Percentiles rank a stretch among this genome's conserved stretches.
phyloP scores from a whole-genome alignment of 1,284 basidiomycete species.

The Xerocomus amazonicus region DNA sequence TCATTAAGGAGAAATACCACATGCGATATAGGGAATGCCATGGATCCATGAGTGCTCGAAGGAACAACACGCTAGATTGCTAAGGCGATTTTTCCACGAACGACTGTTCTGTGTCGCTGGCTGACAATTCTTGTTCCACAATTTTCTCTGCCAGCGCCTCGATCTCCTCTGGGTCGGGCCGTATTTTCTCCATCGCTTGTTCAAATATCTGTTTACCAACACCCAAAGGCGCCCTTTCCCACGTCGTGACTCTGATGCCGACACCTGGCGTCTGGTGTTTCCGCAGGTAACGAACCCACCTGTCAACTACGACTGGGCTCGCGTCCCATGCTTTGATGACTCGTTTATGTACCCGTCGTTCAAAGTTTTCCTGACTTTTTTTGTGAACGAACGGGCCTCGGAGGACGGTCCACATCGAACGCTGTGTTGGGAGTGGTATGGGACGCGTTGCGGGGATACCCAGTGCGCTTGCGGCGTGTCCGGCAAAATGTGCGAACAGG shows the following conservation, averaged over 20 bases:
- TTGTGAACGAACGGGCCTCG: slow-evolving; percentile 91
- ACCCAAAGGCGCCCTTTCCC: slow-evolving; percentile 70
- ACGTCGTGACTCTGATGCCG: slow-evolving; percentile 78
- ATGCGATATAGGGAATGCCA: slow-evolving; percentile 1
- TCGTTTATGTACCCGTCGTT: slow-evolving; percentile 79
- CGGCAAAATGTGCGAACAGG: slow-evolving; percentile 82
- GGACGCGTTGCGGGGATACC: slow-evolving; percentile 78
- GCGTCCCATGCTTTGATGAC: slow-evolving; percentile 91
- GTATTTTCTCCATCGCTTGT: slow-evolving; percentile 33
- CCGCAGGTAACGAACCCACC: slow-evolving; percentile 81
- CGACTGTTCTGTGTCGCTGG: slow-evolving; percentile 6
- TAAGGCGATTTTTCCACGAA: neutral
- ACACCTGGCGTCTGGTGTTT: slow-evolving; percentile 82
- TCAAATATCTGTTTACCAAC: slow-evolving; percentile 50
- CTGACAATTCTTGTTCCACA: slow-evolving; percentile 27
- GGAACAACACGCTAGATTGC: neutral
- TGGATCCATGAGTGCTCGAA: neutral
- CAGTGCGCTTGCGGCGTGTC: slow-evolving; percentile 80
- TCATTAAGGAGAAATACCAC: slow-evolving; percentile 8
- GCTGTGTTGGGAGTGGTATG: slow-evolving; percentile 71
- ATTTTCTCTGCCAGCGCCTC: slow-evolving; percentile 35
- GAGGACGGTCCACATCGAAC: slow-evolving; percentile 83
- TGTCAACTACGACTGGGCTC: slow-evolving; percentile 73
- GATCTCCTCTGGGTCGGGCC: slow-evolving; percentile 34
- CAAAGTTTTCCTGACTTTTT: slow-evolving; percentile 96